Conservation (phyloP, 202 grass and related monocot genomes). For the Zizania palustris region DNA sequence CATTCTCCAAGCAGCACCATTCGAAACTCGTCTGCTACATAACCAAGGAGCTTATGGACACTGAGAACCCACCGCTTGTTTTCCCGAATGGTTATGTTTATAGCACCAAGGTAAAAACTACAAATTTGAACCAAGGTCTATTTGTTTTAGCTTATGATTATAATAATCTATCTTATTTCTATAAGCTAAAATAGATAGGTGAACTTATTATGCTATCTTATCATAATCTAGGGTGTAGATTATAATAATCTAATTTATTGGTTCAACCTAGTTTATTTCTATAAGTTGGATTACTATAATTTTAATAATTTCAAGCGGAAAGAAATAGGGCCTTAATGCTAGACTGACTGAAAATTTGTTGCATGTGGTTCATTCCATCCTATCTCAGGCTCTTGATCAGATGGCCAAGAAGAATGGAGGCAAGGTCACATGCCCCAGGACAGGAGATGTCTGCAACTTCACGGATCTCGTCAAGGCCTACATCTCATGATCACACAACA, state of each 20-base stretch:
- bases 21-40: constrained; percentile 97
- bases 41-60: constrained; percentile 97
- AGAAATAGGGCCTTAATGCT: no score
- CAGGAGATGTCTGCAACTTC: constrained; percentile 59
- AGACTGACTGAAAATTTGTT: constrained; percentile 14
- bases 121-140: neutral
- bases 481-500: constrained; percentile 55
- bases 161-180: no score
- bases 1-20: constrained; percentile 89
- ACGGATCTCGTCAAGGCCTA: constrained; percentile 81
- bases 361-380: neutral
- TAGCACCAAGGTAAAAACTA: constrained; percentile 71
- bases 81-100: constrained; percentile 94
- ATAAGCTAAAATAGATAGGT: no score
- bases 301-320: no score
- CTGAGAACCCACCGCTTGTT: constrained; percentile 87
- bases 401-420: constrained; percentile 85
- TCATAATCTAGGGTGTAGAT: no score
- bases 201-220: no score
- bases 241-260: no score
- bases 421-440: constrained; percentile 88
- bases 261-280: no score
- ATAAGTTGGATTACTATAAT: no score
- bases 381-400: constrained; percentile 77
- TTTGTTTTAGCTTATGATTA: no score